These are phyloP conservation scores for Sclerotinia trifoliorum DNA, from an alignment of 2,329 filamentous ascomycete genomes.

Conservation along the genomic window DNA sequence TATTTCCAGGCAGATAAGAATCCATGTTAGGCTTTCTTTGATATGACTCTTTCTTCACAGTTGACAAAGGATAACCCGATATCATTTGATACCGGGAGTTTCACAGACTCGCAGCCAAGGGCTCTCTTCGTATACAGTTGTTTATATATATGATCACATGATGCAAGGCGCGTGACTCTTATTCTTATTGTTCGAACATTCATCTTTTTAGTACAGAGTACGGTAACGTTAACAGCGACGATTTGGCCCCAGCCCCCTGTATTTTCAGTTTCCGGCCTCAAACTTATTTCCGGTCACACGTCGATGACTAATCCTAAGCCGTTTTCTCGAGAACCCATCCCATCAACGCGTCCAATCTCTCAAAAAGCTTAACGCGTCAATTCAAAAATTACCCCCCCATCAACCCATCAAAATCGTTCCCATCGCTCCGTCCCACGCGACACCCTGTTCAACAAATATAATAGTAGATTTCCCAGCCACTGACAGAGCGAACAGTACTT, in stretches of 20 bases:
- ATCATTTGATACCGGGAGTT: not conserved
- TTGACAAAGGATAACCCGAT: not conserved
- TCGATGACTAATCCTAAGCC: conserved; percentile 9
- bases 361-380: conserved; percentile 12
- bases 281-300: not conserved
- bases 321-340: not conserved
- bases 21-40: not conserved
- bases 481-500: not conserved
- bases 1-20: not conserved
- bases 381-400: not conserved
- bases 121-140: not conserved
- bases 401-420: conserved; percentile 4
- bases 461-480: conserved; percentile 14
- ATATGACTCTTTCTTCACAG: conserved; percentile 9
- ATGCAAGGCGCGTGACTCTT: not conserved
- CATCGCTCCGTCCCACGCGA: conserved; percentile 16
- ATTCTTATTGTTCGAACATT: not conserved
- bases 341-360: conserved; percentile 7
- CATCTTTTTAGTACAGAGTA: not conserved
- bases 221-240: not conserved
- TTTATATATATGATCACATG: not conserved
- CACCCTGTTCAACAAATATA: conserved; percentile 16
- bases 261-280: not conserved
- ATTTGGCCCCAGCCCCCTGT: not conserved
- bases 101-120: not conserved